Evolutionary conservation across 2,329 filamentous ascomycete species (phyloP).

Genomic region (Aspergillus fischeri): DNA sequence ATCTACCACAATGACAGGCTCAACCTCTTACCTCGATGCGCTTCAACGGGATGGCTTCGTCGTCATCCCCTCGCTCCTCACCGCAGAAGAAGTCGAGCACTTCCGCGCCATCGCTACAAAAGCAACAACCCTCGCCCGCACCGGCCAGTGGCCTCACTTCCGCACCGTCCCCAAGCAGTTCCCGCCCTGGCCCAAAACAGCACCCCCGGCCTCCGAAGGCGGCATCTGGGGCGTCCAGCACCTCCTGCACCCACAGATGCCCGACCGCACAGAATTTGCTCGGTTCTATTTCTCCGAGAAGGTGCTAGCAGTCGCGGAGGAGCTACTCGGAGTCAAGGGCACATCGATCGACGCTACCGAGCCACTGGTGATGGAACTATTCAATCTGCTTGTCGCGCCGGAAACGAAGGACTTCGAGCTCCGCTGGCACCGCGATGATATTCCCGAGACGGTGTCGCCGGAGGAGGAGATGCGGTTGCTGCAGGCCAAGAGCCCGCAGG

Average conservation of each 20-base stretch:
- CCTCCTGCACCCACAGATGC: constrained; percentile 69
- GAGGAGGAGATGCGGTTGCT: constrained; percentile 66
- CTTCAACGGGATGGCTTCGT: constrained; percentile 74
- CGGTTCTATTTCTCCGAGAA: constrained; percentile 66
- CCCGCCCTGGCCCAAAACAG: constrained; percentile 70
- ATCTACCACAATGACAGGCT: constrained; percentile 10
- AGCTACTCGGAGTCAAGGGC: constrained; percentile 52
- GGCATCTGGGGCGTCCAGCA: constrained; percentile 92
- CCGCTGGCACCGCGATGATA: constrained; percentile 82
- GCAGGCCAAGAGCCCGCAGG: constrained; percentile 41
- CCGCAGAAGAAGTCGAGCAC: constrained; percentile 49
- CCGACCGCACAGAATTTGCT: constrained; percentile 59
- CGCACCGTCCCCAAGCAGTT: constrained; percentile 87
- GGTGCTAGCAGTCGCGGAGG: constrained; percentile 60
- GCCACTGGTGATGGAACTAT: constrained; percentile 77
- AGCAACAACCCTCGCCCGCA: constrained; percentile 59
- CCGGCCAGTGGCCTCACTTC: constrained; percentile 75
- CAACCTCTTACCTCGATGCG: constrained; percentile 43
- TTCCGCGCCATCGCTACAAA: constrained; percentile 59
- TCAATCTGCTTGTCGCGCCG: constrained; percentile 78
- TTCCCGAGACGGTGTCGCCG: constrained; percentile 59
- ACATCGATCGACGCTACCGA: constrained; percentile 42
- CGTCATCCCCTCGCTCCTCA: constrained; percentile 62
- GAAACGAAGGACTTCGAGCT: constrained; percentile 64
- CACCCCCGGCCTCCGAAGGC: constrained; percentile 43